Percentiles rank a stretch among this genome's conserved stretches.
phyloP scores from a whole-genome alignment of 2,329 filamentous ascomycete species.

The Aspergillus calidoustus region DNA sequence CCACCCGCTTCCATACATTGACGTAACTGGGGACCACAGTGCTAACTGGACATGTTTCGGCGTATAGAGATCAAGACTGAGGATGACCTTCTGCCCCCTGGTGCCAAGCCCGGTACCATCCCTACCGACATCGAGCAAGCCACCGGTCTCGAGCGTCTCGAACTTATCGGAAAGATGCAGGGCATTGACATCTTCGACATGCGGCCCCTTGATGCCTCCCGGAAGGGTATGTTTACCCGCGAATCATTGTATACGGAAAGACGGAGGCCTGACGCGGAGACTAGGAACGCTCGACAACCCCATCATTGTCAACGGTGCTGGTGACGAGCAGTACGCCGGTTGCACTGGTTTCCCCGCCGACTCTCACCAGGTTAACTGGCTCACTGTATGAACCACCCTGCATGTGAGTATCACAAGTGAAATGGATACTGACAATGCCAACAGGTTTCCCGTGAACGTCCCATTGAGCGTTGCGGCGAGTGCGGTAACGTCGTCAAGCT shows the following conservation, averaged over 20 bases:
- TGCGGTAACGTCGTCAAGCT: constrained; percentile 98
- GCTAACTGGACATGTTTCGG: constrained; percentile 10
- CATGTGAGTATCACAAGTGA: too few species aligned
- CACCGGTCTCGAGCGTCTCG: constrained; percentile 96
- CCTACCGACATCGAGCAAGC: constrained; percentile 94
- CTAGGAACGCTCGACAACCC: constrained; percentile 86
- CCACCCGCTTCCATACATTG: neutral
- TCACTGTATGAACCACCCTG: constrained; percentile 68
- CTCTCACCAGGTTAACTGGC: constrained; percentile 88
- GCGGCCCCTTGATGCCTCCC: constrained; percentile 89
- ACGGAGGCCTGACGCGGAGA: neutral
- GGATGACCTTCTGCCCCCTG: constrained; percentile 83
- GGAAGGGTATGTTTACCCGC: constrained; percentile 66
- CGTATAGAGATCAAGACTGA: constrained; percentile 76
- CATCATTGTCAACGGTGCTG: constrained; percentile 86
- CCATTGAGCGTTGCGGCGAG: constrained; percentile 92
- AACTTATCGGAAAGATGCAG: constrained; percentile 99
- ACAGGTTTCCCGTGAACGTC: constrained; percentile 84
- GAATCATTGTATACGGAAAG: neutral
- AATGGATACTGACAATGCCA: constrained; percentile 25
- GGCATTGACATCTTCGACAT: constrained; percentile 98
- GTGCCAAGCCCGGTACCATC: constrained; percentile 79
- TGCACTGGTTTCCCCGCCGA: constrained; percentile 95
- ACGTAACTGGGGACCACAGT: constrained; percentile 13
- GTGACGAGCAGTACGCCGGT: constrained; percentile 94